These are phyloP conservation scores for Mortierella sp. DNA, from an alignment of 371 early-diverging fungal species.

Conservation along the genomic window DNA sequence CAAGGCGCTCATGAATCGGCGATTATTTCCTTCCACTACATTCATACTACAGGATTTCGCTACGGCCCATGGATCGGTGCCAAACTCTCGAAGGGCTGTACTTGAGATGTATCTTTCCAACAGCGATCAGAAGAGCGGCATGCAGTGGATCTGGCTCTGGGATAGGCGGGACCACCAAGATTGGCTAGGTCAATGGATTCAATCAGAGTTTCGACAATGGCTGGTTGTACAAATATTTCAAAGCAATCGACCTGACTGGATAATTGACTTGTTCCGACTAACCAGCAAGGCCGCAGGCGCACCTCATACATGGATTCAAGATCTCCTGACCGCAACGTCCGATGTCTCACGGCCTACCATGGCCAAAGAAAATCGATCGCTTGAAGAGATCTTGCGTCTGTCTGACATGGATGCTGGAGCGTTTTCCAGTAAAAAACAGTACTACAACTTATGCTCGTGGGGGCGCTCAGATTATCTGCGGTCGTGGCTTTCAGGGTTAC, in stretches of 20 bases:
- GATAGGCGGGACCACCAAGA: constrained; percentile 29
- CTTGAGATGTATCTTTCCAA: constrained; percentile 22
- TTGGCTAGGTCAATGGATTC: constrained; percentile 36
- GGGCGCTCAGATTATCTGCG: constrained; percentile 17
- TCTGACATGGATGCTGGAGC: constrained; percentile 12
- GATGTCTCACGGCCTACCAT: not conserved
- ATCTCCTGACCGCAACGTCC: constrained; percentile 14
- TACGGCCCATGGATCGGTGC: not conserved
- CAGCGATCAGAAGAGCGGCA: constrained; percentile 13
- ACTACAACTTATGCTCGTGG: constrained; percentile 14
- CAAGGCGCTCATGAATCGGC: constrained; percentile 20
- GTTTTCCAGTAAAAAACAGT: constrained; percentile 16
- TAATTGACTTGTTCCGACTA: constrained; percentile 34
- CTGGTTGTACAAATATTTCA: constrained; percentile 9
- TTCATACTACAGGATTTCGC: constrained; percentile 13
- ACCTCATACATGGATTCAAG: constrained; percentile 26
- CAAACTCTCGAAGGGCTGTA: constrained; percentile 15
- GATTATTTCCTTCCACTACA: constrained; percentile 29
- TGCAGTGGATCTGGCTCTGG: constrained; percentile 50
- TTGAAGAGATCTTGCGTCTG: constrained; percentile 16
- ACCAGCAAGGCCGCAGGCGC: constrained; percentile 2
- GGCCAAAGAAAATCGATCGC: not conserved
- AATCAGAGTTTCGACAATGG: constrained; percentile 26
- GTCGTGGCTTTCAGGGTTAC: constrained; percentile 26
- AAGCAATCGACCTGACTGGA: constrained; percentile 23